These are phyloP conservation scores for Aspergillus brunneoviolaceus DNA, from an alignment of 2,329 filamentous ascomycete genomes.

Conservation along the genomic window DNA sequence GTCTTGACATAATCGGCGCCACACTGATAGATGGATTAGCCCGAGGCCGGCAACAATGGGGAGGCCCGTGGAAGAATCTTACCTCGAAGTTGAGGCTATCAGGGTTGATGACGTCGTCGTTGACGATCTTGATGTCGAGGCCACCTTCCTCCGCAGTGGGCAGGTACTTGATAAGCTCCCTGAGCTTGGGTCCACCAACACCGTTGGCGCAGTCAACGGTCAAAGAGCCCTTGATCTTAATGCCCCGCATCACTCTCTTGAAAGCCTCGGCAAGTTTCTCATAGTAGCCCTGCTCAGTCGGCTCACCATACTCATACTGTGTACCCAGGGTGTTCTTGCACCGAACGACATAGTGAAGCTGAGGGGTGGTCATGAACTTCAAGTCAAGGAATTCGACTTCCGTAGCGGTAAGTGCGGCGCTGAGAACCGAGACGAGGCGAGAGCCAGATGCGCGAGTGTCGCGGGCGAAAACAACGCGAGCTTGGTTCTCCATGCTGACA, in stretches of 20 bases:
- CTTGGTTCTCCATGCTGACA: slow-evolving; percentile 68
- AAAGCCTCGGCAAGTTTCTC: slow-evolving; percentile 86
- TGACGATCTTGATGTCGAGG: slow-evolving; percentile 81
- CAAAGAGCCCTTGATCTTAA: slow-evolving; percentile 70
- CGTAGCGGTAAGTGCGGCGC: slow-evolving; percentile 75
- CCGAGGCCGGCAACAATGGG: neutral
- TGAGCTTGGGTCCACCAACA: slow-evolving; percentile 87
- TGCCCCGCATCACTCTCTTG: slow-evolving; percentile 74
- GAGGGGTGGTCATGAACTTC: slow-evolving; percentile 93
- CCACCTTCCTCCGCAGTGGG: slow-evolving; percentile 65
- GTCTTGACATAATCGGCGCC: slow-evolving; percentile 98
- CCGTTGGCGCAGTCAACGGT: slow-evolving; percentile 96
- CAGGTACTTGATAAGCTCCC: slow-evolving; percentile 80
- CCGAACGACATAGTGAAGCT: slow-evolving; percentile 93
- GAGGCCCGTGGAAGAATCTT: slow-evolving; percentile 31
- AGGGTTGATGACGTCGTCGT: slow-evolving; percentile 88
- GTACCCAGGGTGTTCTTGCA: slow-evolving; percentile 92
- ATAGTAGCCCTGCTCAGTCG: slow-evolving; percentile 91
- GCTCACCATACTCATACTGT: slow-evolving; percentile 80
- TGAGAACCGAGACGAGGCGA: slow-evolving; percentile 74
- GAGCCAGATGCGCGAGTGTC: slow-evolving; percentile 93
- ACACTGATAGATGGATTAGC: slow-evolving; percentile 55
- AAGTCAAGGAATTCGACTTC: slow-evolving; percentile 76
- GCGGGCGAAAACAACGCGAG: slow-evolving; percentile 82
- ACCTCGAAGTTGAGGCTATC: slow-evolving; percentile 87